Conservation (phyloP, 805 yeast genomes). For the Kurtzmaniella fragi region DNA sequence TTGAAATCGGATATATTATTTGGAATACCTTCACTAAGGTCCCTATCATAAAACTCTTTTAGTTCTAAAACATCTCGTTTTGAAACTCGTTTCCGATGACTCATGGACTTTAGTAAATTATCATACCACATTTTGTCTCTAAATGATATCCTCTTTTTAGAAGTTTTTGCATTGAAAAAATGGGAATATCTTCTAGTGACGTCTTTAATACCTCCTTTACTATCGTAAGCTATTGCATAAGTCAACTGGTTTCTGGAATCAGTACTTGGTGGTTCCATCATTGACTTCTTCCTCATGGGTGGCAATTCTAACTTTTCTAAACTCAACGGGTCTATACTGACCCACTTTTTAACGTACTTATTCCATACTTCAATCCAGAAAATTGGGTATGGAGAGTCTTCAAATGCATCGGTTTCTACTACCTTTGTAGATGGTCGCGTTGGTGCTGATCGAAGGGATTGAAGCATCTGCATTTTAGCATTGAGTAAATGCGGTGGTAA, state of each 20-base stretch:
- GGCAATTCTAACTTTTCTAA: constrained; percentile 59
- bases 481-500: constrained; percentile 3
- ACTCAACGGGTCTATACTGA: constrained; percentile 79
- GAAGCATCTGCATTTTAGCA: neutral
- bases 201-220: constrained; percentile 62
- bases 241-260: constrained; percentile 55
- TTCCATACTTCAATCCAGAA: constrained; percentile 98
- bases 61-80: constrained; percentile 51
- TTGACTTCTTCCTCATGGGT: constrained; percentile 44
- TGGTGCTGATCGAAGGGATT: neutral
- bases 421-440: neutral
- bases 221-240: constrained; percentile 77
- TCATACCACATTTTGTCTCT: constrained; percentile 61
- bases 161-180: constrained; percentile 64
- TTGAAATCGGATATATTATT: constrained; percentile 75
- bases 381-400: constrained; percentile 50
- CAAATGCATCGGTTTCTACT: constrained; percentile 8
- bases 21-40: constrained; percentile 82
- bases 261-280: constrained; percentile 67
- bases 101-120: constrained; percentile 30
- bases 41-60: constrained; percentile 55
- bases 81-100: constrained; percentile 12
- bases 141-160: constrained; percentile 63
- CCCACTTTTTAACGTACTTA: constrained; percentile 62
- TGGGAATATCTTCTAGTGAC: constrained; percentile 80